Percentiles rank a stretch among this genome's conserved stretches.
These are phyloP conservation scores for Microbotryomycetes sp. DNA, from an alignment of 1,284 basidiomycete genomes.

Conservation along the genomic window DNA sequence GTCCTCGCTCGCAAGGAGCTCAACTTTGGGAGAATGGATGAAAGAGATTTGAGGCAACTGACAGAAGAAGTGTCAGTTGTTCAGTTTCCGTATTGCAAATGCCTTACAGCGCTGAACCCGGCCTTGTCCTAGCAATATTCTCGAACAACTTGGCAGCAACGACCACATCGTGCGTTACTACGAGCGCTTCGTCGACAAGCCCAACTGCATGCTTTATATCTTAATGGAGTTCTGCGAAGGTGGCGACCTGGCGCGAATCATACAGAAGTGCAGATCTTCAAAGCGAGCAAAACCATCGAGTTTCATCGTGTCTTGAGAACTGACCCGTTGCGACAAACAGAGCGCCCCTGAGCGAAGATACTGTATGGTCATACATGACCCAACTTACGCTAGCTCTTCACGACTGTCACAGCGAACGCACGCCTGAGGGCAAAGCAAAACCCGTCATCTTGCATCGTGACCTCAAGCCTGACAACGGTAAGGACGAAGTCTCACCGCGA, in stretches of 20 bases:
- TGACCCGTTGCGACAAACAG: no score
- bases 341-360: constrained; percentile 67
- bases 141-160: constrained; percentile 79
- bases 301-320: no score
- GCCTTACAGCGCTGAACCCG: neutral
- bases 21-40: constrained; percentile 89
- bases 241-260: constrained; percentile 79
- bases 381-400: constrained; percentile 85
- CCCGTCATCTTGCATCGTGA: constrained; percentile 75
- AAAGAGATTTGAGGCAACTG: constrained; percentile 87
- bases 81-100: no score
- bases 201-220: constrained; percentile 80
- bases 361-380: constrained; percentile 89
- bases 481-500: constrained; percentile 32
- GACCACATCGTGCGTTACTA: constrained; percentile 92
- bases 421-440: constrained; percentile 29
- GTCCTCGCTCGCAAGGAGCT: constrained; percentile 89
- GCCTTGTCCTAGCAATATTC: constrained; percentile 65
- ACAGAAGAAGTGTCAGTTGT: constrained; percentile 80
- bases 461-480: constrained; percentile 93
- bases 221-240: constrained; percentile 96
- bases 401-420: constrained; percentile 62
- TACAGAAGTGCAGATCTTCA: constrained; percentile 55
- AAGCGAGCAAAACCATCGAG: no score
- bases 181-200: constrained; percentile 86